phyloP scores from a whole-genome alignment of 2,329 filamentous ascomycete genomes.

The Teratosphaeria viscida region DNA sequence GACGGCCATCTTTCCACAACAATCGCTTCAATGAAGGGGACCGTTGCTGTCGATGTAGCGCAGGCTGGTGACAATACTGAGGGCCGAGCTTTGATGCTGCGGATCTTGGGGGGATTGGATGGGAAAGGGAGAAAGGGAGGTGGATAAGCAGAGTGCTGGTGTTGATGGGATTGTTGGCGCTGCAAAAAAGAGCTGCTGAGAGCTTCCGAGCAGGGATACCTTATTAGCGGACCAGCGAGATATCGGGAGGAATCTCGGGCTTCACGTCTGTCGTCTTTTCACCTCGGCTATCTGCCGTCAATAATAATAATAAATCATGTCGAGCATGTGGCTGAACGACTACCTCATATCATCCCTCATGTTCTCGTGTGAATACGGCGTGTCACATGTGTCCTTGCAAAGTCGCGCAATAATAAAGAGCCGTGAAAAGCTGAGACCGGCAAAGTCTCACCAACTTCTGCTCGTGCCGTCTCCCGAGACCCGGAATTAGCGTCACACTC shows the following conservation, averaged over 20 bases:
- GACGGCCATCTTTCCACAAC: slow-evolving; percentile 23
- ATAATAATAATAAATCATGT: no score
- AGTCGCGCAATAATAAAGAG: no score
- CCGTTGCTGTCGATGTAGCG: slow-evolving; percentile 1
- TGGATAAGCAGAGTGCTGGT: neutral
- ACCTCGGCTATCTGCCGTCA: neutral
- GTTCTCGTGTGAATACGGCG: no score
- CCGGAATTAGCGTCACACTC: neutral
- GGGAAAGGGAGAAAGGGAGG: slow-evolving; percentile 1
- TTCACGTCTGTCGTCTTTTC: neutral
- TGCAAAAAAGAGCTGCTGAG: neutral
- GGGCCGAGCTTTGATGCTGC: neutral
- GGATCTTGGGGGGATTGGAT: neutral
- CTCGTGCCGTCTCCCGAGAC: neutral
- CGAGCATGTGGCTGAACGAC: no score
- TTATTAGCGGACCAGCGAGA: neutral
- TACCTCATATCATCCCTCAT: no score
- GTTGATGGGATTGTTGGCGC: neutral
- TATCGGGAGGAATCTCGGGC: neutral
- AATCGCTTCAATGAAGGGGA: slow-evolving; percentile 6
- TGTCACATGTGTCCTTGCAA: no score
- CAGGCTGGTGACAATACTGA: neutral
- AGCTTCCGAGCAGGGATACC: neutral
- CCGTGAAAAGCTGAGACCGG: neutral
- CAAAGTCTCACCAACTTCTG: neutral